These are phyloP conservation scores for Lodderomyces metapsilosis DNA, from an alignment of 1,139 yeast genomes.

Conservation along the genomic window DNA sequence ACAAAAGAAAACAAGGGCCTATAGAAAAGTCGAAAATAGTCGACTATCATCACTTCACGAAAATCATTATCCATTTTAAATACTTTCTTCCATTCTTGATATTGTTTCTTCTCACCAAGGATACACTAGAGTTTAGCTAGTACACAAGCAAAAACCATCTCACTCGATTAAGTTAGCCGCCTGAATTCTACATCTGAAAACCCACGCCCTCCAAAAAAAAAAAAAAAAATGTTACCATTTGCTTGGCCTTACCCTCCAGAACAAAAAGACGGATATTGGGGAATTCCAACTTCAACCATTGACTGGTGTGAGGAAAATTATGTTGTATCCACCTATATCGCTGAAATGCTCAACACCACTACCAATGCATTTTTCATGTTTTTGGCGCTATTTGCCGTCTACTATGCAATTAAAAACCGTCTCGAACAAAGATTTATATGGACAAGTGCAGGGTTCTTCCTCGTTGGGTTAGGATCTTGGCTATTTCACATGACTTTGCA, in stretches of 20 bases:
- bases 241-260: conserved; percentile 48
- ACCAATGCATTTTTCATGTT: conserved; percentile 72
- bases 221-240: conserved; percentile 40
- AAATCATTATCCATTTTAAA: too few species aligned
- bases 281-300: conserved; percentile 64
- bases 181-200: too few species aligned
- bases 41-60: too few species aligned
- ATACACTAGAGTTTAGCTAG: too few species aligned
- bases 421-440: conserved; percentile 70
- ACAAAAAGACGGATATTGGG: conserved; percentile 45
- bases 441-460: conserved; percentile 73
- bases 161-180: not conserved
- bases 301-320: conserved; percentile 98
- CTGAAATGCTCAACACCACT: conserved; percentile 82
- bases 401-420: conserved; percentile 56
- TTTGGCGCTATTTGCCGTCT: conserved; percentile 66
- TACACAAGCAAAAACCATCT: too few species aligned
- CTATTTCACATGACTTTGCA: conserved; percentile 91
- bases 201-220: too few species aligned
- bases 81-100: too few species aligned
- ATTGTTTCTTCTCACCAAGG: too few species aligned
- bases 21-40: too few species aligned
- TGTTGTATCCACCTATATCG: conserved; percentile 77
- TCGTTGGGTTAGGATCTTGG: conserved; percentile 94
- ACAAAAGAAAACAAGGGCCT: not conserved